phyloP scores from a whole-genome alignment of 805 yeast species.

The Metschnikowia kunwiensis region DNA sequence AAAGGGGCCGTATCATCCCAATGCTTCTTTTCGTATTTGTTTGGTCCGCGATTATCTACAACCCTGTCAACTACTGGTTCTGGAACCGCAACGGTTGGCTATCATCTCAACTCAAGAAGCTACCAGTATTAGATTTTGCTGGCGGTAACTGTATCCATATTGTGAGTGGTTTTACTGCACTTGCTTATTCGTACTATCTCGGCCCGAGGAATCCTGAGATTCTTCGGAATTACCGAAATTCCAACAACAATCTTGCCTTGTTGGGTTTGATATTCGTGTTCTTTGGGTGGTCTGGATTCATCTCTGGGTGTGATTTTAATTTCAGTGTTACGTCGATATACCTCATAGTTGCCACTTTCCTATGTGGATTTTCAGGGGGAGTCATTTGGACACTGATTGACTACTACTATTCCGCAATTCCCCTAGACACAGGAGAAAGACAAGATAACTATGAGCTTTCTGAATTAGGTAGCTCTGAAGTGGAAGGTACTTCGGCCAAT shows the following conservation, averaged over 20 bases:
- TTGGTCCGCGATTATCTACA: slow-evolving; percentile 41
- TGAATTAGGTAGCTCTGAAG: neutral
- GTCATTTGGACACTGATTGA: slow-evolving; percentile 38
- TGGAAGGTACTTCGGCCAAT: neutral
- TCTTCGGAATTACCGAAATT: slow-evolving; percentile 33
- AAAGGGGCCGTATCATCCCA: slow-evolving; percentile 41
- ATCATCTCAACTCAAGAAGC: slow-evolving; percentile 27
- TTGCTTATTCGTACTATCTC: slow-evolving; percentile 41
- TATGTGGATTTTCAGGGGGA: slow-evolving; percentile 36
- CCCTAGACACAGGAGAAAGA: slow-evolving; percentile 26
- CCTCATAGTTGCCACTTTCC: slow-evolving; percentile 31
- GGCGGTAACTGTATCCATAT: slow-evolving; percentile 46
- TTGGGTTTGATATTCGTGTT: slow-evolving; percentile 26
- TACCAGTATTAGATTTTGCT: slow-evolving; percentile 44
- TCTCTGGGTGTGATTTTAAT: slow-evolving; percentile 42
- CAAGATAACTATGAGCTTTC: slow-evolving; percentile 3
- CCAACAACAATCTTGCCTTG: slow-evolving; percentile 33
- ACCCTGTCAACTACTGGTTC: slow-evolving; percentile 45
- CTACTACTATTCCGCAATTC: slow-evolving; percentile 38
- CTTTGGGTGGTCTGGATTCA: slow-evolving; percentile 43
- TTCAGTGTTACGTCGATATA: slow-evolving; percentile 32
- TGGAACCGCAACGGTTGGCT: slow-evolving; percentile 46
- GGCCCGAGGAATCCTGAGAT: slow-evolving; percentile 43
- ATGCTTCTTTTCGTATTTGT: slow-evolving; percentile 38
- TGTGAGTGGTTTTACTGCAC: slow-evolving; percentile 44